Percentiles rank a stretch among this genome's conserved stretches.
phyloP scores from a whole-genome alignment of 352 stramenopile species.

The Elongisporangium undulatum region DNA sequence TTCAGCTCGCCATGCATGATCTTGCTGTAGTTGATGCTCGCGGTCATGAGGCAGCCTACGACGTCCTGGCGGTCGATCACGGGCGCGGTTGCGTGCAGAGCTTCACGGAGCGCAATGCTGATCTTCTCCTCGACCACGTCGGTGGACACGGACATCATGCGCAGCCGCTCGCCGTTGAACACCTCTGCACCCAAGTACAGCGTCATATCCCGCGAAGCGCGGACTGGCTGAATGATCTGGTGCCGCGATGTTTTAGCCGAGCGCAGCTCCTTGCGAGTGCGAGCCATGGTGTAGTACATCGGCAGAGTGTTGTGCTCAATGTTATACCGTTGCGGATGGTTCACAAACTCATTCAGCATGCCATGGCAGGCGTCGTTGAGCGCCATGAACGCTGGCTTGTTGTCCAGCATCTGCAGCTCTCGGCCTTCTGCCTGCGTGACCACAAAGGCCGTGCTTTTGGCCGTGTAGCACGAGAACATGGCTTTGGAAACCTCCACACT shows the following conservation, averaged over 20 bases:
- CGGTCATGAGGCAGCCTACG: constrained; percentile 60
- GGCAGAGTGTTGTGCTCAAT: constrained; percentile 58
- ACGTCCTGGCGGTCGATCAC: constrained; percentile 53
- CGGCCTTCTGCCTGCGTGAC: constrained; percentile 63
- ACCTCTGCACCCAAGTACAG: constrained; percentile 55
- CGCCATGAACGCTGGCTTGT: constrained; percentile 64
- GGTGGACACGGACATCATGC: constrained; percentile 67
- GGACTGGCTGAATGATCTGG: constrained; percentile 72
- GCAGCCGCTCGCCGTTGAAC: constrained; percentile 53
- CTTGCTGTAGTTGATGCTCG: constrained; percentile 64
- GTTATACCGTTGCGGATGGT: constrained; percentile 58
- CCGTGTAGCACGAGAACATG: constrained; percentile 82
- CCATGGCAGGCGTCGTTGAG: constrained; percentile 75
- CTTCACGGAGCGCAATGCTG: constrained; percentile 44
- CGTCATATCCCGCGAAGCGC: constrained; percentile 38
- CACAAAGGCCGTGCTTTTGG: constrained; percentile 59
- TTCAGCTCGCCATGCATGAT: constrained; percentile 68
- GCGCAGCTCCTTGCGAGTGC: constrained; percentile 31
- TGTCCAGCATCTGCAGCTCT: constrained; percentile 54
- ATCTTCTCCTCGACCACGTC: constrained; percentile 50
- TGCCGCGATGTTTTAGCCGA: constrained; percentile 43
- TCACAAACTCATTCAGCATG: constrained; percentile 64
- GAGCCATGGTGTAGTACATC: constrained; percentile 71
- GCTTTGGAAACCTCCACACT: constrained; percentile 76
- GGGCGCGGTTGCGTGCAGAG: constrained; percentile 45